These are phyloP conservation scores for Phytophthora europaea DNA, from an alignment of 352 stramenopile species.

Conservation along the genomic window DNA sequence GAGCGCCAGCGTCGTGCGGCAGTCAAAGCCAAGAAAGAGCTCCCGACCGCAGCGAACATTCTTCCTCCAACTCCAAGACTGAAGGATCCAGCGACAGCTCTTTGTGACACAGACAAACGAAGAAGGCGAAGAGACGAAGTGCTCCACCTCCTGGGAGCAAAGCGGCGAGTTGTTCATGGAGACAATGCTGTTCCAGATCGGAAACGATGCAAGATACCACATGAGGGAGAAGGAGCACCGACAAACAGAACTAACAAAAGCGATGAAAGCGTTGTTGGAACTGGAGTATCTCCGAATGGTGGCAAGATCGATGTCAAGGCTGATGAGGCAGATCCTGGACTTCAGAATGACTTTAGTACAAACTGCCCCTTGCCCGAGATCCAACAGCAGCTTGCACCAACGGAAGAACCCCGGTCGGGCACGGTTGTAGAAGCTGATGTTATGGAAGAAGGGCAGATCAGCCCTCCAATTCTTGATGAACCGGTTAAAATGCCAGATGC, in stretches of 20 bases:
- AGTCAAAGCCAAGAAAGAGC: conserved; percentile 19
- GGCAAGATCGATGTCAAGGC: not conserved
- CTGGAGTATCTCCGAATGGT: not conserved
- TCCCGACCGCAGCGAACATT: not conserved
- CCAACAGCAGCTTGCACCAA: not conserved
- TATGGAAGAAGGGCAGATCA: conserved; percentile 27
- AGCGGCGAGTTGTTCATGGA: not conserved
- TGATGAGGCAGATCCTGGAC: not conserved
- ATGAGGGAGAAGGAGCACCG: not conserved
- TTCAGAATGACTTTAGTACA: not conserved
- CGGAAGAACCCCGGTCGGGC: not conserved
- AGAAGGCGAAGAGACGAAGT: not conserved
- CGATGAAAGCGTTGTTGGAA: not conserved
- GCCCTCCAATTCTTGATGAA: not conserved
- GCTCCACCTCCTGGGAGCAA: not conserved
- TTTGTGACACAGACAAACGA: not conserved
- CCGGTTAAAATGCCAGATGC: conserved; percentile 21
- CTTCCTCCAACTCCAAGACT: not conserved
- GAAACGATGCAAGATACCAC: not conserved
- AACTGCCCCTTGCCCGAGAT: not conserved
- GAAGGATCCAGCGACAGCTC: not conserved
- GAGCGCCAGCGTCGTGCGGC: conserved; percentile 8
- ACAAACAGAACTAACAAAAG: not conserved
- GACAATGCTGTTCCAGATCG: not conserved
- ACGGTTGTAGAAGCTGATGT: not conserved